phyloP scores from a whole-genome alignment of 106 monocot genomes.

The Triglochin maritima region DNA sequence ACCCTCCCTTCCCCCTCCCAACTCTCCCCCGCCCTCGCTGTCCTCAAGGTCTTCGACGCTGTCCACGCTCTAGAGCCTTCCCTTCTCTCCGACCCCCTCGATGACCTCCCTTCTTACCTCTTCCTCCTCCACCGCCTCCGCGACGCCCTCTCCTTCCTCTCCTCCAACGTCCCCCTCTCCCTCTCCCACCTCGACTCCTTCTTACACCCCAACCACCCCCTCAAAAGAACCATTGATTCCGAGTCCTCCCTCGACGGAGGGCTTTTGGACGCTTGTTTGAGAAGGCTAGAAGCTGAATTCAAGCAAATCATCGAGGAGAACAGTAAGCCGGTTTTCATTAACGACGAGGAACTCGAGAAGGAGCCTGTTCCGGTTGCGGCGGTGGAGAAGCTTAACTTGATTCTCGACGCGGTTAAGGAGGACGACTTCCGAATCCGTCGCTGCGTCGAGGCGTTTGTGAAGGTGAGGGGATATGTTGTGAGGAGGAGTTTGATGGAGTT shows the following conservation, averaged over 20 bases:
- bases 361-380: constrained; percentile 36
- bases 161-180: constrained; percentile 13
- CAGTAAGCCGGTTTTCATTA: neutral
- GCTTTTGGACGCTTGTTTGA: constrained; percentile 6
- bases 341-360: constrained; percentile 14
- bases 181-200: constrained; percentile 14
- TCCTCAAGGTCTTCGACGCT: constrained; percentile 27
- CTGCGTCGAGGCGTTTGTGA: too few relatives aligned
- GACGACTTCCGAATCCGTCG: constrained; percentile 26
- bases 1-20: constrained; percentile 11
- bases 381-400: constrained; percentile 31
- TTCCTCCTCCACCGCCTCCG: constrained; percentile 12
- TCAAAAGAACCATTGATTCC: neutral
- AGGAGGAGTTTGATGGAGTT: constrained; percentile 39
- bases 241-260: constrained; percentile 10
- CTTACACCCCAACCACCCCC: neutral
- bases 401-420: constrained; percentile 40
- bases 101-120: constrained; percentile 8
- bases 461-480: constrained; percentile 1
- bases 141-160: constrained; percentile 21
- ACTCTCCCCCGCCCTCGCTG: constrained; percentile 19
- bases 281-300: constrained; percentile 8
- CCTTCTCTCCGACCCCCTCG: constrained; percentile 14
- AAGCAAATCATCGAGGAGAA: constrained; percentile 1
- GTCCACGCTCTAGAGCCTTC: constrained; percentile 20